Conservation (phyloP, 176 grass and related monocot genomes). For the Avena insularis region DNA sequence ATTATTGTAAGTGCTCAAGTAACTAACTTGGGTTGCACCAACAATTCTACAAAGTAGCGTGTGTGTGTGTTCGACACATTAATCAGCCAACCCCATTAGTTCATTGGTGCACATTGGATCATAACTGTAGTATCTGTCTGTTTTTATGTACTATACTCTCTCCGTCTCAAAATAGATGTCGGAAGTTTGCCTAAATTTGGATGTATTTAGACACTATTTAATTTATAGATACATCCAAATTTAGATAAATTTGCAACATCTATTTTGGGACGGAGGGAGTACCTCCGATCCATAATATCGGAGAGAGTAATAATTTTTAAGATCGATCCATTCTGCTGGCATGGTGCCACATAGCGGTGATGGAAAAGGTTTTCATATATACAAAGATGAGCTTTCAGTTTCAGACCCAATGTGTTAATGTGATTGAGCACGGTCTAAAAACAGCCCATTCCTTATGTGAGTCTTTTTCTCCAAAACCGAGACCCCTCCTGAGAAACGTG, state of each 20-base stretch:
- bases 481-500: neutral
- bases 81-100: neutral
- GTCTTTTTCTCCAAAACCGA: neutral
- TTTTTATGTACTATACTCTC: neutral
- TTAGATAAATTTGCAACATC: no score
- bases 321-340: constrained; percentile 6
- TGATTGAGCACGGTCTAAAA: neutral
- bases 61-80: neutral
- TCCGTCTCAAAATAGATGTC: no score
- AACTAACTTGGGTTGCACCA: neutral
- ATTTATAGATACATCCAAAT: no score
- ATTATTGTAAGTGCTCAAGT: neutral
- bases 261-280: no score
- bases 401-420: neutral
- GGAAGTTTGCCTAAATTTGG: no score
- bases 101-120: neutral
- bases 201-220: no score
- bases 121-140: neutral
- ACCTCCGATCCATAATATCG: no score
- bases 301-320: neutral
- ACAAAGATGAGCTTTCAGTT: neutral
- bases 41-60: constrained; percentile 12
- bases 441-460: neutral
- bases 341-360: neutral
- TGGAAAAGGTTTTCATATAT: no score